Conservation (phyloP, 148 eudicot genomes). For the Vaccinium darrowii region DNA sequence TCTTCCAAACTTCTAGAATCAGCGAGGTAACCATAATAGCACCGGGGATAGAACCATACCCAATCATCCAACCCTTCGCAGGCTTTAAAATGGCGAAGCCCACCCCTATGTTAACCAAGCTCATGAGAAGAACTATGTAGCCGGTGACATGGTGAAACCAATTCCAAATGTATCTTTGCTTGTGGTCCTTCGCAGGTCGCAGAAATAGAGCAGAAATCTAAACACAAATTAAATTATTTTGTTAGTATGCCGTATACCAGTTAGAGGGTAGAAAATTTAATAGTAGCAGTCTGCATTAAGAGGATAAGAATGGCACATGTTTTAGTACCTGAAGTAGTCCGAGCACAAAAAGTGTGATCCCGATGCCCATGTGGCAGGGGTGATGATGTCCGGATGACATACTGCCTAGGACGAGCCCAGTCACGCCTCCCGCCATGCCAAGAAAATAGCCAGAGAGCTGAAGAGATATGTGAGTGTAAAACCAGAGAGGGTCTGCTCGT, state of each 20-base stretch:
- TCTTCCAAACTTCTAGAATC: neutral
- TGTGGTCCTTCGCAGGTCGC: slow-evolving; percentile 9
- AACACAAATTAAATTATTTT: neutral
- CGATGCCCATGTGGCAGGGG: slow-evolving; percentile 10
- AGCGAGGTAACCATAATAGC: neutral
- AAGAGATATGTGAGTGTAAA: neutral
- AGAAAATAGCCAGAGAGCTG: slow-evolving; percentile 5
- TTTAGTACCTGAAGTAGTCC: neutral
- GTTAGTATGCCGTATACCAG: neutral
- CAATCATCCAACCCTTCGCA: neutral
- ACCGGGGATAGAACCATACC: neutral
- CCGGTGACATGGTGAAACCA: neutral
- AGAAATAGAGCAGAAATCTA: slow-evolving; percentile 8
- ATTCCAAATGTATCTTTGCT: slow-evolving; percentile 15
- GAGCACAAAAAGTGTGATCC: slow-evolving; percentile 10
- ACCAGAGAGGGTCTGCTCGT: neutral
- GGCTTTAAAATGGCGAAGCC: slow-evolving; percentile 8
- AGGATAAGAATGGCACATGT: neutral
- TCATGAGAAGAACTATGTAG: neutral
- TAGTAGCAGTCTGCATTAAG: too few species aligned
- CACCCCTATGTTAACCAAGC: neutral
- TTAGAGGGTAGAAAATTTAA: neutral
- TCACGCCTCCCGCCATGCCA: slow-evolving; percentile 12
- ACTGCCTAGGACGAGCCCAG: neutral
- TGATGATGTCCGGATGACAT: slow-evolving; percentile 4